Base-by-base conservation (phyloP, 164 flowering plant species). In the Kingdonia uniflora region DNA sequence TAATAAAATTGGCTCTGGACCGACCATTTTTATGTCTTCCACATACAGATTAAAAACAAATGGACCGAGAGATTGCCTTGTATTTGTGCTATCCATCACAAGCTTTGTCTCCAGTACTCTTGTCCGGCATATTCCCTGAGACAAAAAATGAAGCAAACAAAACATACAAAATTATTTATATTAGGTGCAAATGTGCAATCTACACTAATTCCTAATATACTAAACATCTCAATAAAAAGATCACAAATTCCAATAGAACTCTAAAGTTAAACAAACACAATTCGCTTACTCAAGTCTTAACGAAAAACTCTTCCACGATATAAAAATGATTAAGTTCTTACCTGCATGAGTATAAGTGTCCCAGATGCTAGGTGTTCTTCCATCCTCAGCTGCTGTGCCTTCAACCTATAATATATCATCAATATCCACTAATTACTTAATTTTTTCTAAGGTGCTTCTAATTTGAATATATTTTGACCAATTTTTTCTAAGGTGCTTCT, bases 351-450 rank as follows among this genome's bases (percentile, higher is more conserved):
- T 56, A 19, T 17, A 45, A 2, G 17, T 44, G 42, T 56, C 51
- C 50, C 50, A 56, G 10, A 56, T 35, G 39, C 51, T 56, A 15
- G 59, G 59, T 44, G 49, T 45, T 45, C 42, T 56, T 44, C 59
- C 59, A 45, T 56, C 59, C 49, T 56, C 41, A 7, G 24, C 41
- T 1, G 21, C 51, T 4, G 59, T 49, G 13, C 59, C 59, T 56
- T 56, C 59, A 42, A 44, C 13, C 59, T 56, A 47, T n/a, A n/a
- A n/a, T 29, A 29, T 29, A 29, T 29, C 35, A 29, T 29, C 4
- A 29, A 29, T 29, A 29, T 3, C 4, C 35, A 29, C 8, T 29
- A 29, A 3, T 29, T 4, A 8, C 35, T 3, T 3, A 29, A 29
- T n/a, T n/a, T n/a, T n/a, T n/a, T n/a, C n/a, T n/a, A n/a, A n/a